Evolutionary conservation across 441 rosid species (phyloP).

Genomic region (Brassica hybrid): DNA sequence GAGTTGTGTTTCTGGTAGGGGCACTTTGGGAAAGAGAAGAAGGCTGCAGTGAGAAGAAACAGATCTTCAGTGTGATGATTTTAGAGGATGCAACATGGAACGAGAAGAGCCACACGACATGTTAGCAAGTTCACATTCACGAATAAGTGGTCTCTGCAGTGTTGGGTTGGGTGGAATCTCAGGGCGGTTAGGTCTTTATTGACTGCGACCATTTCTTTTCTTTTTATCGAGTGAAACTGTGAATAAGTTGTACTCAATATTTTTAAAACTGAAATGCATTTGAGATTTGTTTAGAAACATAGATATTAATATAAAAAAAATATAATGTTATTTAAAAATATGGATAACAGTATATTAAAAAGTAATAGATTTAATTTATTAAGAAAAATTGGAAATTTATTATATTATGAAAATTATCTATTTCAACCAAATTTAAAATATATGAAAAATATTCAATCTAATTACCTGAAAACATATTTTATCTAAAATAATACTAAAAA

Average conservation of each 20-base stretch:
- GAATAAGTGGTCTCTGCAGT: slow-evolving; percentile 28
- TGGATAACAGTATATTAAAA: too few relatives aligned
- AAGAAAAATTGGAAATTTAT: too few relatives aligned
- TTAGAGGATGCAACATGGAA: slow-evolving; percentile 34
- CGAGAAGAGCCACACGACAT: slow-evolving; percentile 28
- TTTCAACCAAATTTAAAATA: too few relatives aligned
- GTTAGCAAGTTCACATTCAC: slow-evolving; percentile 10
- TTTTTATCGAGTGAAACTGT: not conserved
- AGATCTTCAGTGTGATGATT: slow-evolving; percentile 6
- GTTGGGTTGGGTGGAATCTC: slow-evolving; percentile 33
- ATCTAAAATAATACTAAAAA: too few relatives aligned
- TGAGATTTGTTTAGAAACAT: too few relatives aligned
- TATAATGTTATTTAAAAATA: too few relatives aligned
- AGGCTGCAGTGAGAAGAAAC: slow-evolving; percentile 12
- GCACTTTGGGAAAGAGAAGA: slow-evolving; percentile 19
- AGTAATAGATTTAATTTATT: too few relatives aligned
- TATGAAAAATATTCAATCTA: too few relatives aligned
- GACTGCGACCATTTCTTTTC: slow-evolving; percentile 11
- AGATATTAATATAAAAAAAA: too few relatives aligned
- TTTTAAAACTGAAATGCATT: too few relatives aligned
- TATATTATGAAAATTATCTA: too few relatives aligned
- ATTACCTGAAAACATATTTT: too few relatives aligned
- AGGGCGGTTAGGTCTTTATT: slow-evolving; percentile 27
- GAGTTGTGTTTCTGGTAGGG: slow-evolving; percentile 13
- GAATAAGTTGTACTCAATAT: not conserved